phyloP scores from a whole-genome alignment of 257 asterid genomes.

The Anisodus tanguticus region DNA sequence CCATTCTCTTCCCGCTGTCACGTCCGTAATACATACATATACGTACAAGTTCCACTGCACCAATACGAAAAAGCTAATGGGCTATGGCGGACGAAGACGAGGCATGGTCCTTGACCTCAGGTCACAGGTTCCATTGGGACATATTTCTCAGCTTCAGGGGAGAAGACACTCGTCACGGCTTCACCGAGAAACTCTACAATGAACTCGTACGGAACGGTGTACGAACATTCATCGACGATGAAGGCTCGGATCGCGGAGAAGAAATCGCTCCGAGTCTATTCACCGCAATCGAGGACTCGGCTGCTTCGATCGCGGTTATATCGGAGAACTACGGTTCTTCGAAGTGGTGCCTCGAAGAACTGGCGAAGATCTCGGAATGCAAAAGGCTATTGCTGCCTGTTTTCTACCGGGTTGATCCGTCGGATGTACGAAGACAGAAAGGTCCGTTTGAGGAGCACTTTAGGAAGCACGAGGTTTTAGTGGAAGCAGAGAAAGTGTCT shows the following conservation, averaged over 20 bases:
- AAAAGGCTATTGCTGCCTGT: constrained; percentile 37
- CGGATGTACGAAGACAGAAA: constrained; percentile 41
- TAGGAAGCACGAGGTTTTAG: background rate
- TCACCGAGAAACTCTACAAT: constrained; percentile 37
- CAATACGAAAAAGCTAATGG: background rate
- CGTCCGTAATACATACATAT: background rate
- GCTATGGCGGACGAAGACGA: constrained; percentile 14
- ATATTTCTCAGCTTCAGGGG: constrained; percentile 45
- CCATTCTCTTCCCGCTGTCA: background rate
- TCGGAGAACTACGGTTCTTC: constrained; percentile 41
- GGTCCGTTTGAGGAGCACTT: constrained; percentile 35
- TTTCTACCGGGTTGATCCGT: constrained; percentile 39
- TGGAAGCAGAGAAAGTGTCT: constrained; percentile 20
- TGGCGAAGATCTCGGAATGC: constrained; percentile 32
- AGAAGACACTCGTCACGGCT: constrained; percentile 37
- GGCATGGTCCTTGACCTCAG: constrained; percentile 14
- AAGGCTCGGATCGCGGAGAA: constrained; percentile 33
- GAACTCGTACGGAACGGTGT: constrained; percentile 35
- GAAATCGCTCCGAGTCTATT: constrained; percentile 33
- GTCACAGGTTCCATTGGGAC: constrained; percentile 39
- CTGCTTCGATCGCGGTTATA: constrained; percentile 42
- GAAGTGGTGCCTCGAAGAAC: constrained; percentile 44
- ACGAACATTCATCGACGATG: constrained; percentile 40
- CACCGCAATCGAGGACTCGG: constrained; percentile 38
- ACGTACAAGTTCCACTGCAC: background rate